Conservation (phyloP, 768 basidiomycete genomes). For the Astraeus odoratus region DNA sequence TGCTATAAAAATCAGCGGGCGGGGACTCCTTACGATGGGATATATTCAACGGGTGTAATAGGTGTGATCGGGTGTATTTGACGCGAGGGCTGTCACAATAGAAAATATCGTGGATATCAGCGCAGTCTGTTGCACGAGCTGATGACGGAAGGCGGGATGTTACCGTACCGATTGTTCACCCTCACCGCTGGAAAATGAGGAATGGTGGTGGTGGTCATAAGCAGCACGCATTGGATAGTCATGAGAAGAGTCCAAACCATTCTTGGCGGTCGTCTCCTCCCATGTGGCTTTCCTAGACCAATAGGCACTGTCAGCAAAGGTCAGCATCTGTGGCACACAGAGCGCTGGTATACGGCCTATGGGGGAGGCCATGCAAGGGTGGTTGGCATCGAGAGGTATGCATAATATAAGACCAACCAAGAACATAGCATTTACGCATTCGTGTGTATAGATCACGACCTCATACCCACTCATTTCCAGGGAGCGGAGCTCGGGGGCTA, state of each 20-base stretch:
- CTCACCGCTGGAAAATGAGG: conserved; percentile 20
- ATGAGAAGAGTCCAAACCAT: conserved; percentile 33
- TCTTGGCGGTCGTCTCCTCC: conserved; percentile 30
- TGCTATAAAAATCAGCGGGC: conserved; percentile 5
- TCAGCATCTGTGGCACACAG: conserved; percentile 24
- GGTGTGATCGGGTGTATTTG: conserved; percentile 30
- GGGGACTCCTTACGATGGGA: conserved; percentile 20
- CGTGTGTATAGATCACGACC: conserved; percentile 30
- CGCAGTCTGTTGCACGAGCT: not conserved
- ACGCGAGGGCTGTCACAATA: conserved; percentile 17
- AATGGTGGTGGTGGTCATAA: conserved; percentile 24
- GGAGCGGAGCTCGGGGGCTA: conserved; percentile 35
- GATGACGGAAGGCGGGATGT: conserved; percentile 3
- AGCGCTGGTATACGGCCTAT: conserved; percentile 10
- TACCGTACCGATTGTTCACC: conserved; percentile 21
- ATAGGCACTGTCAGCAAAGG: conserved; percentile 19
- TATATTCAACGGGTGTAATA: conserved; percentile 29
- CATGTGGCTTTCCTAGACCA: conserved; percentile 30
- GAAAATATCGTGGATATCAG: conserved; percentile 10
- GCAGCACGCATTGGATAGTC: conserved; percentile 26
- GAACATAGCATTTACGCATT: conserved; percentile 32
- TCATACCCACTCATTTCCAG: conserved; percentile 34
- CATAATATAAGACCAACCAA: conserved; percentile 26
- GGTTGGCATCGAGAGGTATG: conserved; percentile 16
- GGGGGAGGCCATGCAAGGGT: conserved; percentile 15